Evolutionary conservation across 352 stramenopile genomes (phyloP).

Genomic region (Blastocystis sp.): DNA sequence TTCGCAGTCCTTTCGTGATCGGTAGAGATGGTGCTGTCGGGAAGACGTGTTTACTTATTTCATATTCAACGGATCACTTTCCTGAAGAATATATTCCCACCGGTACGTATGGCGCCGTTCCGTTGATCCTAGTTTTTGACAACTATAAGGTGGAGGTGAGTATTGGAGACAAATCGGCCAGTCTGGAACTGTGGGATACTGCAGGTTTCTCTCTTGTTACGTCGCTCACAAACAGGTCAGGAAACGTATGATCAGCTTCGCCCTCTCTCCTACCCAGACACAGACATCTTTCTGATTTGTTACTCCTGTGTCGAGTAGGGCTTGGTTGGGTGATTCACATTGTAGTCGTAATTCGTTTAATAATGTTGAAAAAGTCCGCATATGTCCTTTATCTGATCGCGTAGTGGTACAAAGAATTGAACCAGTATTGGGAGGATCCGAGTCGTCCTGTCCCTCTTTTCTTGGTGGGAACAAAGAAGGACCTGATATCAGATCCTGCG

Average conservation of each 20-base stretch:
- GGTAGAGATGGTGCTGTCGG: slow-evolving; percentile 81
- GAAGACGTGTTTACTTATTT: slow-evolving; percentile 88
- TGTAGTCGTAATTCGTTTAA: slow-evolving; percentile 77
- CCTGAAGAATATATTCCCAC: slow-evolving; percentile 88
- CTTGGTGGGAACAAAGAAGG: slow-evolving; percentile 83
- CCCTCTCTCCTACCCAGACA: slow-evolving; percentile 84
- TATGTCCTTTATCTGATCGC: neutral
- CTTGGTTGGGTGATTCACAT: neutral
- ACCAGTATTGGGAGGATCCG: slow-evolving; percentile 58
- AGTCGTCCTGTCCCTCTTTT: slow-evolving; percentile 76
- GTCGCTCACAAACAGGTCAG: slow-evolving; percentile 63
- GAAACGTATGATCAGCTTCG: slow-evolving; percentile 87
- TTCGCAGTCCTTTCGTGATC: neutral
- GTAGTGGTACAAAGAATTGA: slow-evolving; percentile 60
- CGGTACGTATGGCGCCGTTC: neutral
- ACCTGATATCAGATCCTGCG: slow-evolving; percentile 76
- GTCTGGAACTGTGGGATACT: slow-evolving; percentile 87
- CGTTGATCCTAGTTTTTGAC: slow-evolving; percentile 59
- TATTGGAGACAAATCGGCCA: slow-evolving; percentile 81
- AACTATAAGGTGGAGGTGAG: slow-evolving; percentile 65
- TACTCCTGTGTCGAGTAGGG: slow-evolving; percentile 72
- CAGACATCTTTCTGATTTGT: slow-evolving; percentile 86
- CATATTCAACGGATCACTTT: slow-evolving; percentile 89
- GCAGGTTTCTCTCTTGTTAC: slow-evolving; percentile 62
- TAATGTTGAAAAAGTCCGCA: slow-evolving; percentile 84